Evolutionary conservation across 352 stramenopile species (phyloP), one percentile per base, ranked within the genome.

Genomic region (Pythium angustatum): DNA sequence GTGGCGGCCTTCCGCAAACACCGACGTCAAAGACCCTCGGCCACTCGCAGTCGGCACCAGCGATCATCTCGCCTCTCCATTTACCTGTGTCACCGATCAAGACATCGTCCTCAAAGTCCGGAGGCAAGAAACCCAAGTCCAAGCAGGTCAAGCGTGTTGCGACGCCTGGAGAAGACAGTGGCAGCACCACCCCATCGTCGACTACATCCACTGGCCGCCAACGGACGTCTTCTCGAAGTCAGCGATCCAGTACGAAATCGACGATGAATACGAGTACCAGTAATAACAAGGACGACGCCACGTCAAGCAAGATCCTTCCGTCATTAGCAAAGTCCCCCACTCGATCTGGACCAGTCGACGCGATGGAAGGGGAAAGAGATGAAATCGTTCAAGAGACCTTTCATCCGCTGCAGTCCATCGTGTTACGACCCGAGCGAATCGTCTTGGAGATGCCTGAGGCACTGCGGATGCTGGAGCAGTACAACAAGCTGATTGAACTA

Each of bases 401-500:
- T 7, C 41, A 66, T 45, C 50, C 34, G 3, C 9, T 64, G 11
- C 30, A 58, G 33, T 34, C 58, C 5, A 59, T 71, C 24, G 58
- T 66, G 19, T 24, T 68, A 9, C 27, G 33, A 11, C 22, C 17
- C 48, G 48, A 65, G 21, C 59, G 53, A 3, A 62, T 68, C 22
- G 17, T 40, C 8, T 8, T 68, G 12, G 48, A 68, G 10, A 43
- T 12, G 22, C 2, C 19, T 27, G 27, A 60, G 0, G 47, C 48
- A 2, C 28, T 72, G 19, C 53, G 68, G 7, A 89, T 92, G 83
- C 68, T 92, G 4, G 64, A 79, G 9, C 34, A 83, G 53, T 92
- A 90, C 68, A 75, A 77, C 65, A 92, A 90, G 61, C 78, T 90
- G 49, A 82, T 92, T 43, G 57, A 66, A 0, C 26, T 88, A 14